Evolutionary conservation across 2,329 filamentous ascomycete species (phyloP), one percentile per base, ranked within the genome.

Genomic region (Teratosphaeria nubilosa): DNA sequence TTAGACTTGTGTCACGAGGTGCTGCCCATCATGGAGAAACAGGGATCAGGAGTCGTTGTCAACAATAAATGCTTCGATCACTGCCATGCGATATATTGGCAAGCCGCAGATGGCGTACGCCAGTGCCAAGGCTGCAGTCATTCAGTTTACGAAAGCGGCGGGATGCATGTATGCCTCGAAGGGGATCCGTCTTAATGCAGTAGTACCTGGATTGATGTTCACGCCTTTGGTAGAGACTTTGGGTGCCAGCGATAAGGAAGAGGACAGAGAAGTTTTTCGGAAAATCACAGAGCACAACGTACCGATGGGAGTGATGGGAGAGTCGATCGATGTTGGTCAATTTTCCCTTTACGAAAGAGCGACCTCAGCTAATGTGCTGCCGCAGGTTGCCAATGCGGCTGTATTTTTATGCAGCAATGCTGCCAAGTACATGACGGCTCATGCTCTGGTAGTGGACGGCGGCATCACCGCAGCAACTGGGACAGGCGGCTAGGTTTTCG

Each of bases 331-430:
- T 53, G n/a, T 53, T 30, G 25, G 25, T 34, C 31, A 24, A 30
- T 10, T 53, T 16, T 30, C 7, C 6, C n/a, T 34, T 31, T 7
- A 7, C 2, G 20, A 22, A 6, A 16, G 20, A n/a, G 3, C 16
- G 34, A 14, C 34, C 41, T 16, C 34, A 37, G n/a, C 41, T 48
- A 22, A 48, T 81, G 67, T 78, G 80, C 0, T 79, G 79, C 14
- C 5, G 70, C 82, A 85, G 69, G 80, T 85, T 2, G 88, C 90
- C 0, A 91, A 97, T 73, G 88, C 91, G 1, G 96, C 91, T 0
- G 83, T 96, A 0, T 97, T 85, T 66, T 72, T 97, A 60, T 91
- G 95, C 69, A 88, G 87, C 57, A 87, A 95, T 56, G 85, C 90
- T 0, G 91, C 86, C 1, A 90, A 86, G 71, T 95, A 88, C 71